Percentiles rank a stretch among this genome's conserved stretches.
phyloP scores from a whole-genome alignment of 108 stramenopile species.

The Cylindrotheca closterium region DNA sequence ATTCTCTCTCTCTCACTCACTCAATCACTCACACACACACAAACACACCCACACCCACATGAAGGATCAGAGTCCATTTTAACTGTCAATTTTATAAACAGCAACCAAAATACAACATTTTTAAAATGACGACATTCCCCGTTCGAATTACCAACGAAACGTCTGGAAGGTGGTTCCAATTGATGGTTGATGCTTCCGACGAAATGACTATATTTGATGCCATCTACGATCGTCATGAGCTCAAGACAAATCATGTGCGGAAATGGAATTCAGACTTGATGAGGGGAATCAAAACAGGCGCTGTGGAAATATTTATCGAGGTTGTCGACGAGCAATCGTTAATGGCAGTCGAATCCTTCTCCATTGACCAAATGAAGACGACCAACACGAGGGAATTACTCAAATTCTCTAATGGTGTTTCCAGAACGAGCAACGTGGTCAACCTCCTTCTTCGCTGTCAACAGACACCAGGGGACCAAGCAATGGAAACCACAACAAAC shows the following conservation, averaged over 20 bases:
- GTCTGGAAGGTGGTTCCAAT: slow-evolving; percentile 16
- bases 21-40: too few species aligned
- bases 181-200: slow-evolving; percentile 20
- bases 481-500: too few species aligned
- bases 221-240: slow-evolving; percentile 18
- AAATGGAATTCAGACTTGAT: slow-evolving; percentile 17
- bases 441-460: slow-evolving; percentile 19
- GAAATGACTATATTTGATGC: slow-evolving; percentile 14
- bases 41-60: too few species aligned
- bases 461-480: not conserved
- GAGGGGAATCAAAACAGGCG: slow-evolving; percentile 11
- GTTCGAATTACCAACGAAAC: slow-evolving; percentile 25
- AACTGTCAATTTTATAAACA: too few species aligned
- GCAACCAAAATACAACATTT: too few species aligned
- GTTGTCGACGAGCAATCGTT: slow-evolving; percentile 23
- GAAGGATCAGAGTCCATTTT: too few species aligned
- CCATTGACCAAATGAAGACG: slow-evolving; percentile 31
- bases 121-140: too few species aligned
- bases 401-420: slow-evolving; percentile 6
- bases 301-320: slow-evolving; percentile 18
- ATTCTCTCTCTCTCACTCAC: too few species aligned
- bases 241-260: slow-evolving; percentile 29
- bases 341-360: slow-evolving; percentile 13
- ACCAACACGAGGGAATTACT: slow-evolving; percentile 19
- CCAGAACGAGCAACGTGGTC: slow-evolving; percentile 11